phyloP scores from a whole-genome alignment of 2,329 filamentous ascomycete genomes.

The Elsinoe batatas region DNA sequence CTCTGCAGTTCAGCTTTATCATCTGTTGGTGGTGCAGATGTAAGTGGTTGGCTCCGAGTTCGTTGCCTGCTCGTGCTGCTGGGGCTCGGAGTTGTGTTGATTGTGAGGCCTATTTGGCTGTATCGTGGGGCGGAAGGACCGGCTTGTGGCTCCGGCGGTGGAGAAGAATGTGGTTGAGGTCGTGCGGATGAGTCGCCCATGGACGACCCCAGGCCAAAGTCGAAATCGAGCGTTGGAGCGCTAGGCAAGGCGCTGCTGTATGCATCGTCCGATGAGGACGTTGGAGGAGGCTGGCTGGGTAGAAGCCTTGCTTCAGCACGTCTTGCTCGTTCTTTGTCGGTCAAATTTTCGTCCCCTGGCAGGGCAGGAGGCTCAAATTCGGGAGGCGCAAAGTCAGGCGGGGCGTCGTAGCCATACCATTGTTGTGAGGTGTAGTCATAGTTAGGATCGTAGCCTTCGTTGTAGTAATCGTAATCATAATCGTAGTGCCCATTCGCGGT shows the following conservation, averaged over 20 bases:
- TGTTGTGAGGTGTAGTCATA: conserved; percentile 34
- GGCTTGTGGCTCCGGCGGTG: conserved; percentile 22
- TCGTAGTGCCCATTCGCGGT: conserved; percentile 3
- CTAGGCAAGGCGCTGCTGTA: background rate
- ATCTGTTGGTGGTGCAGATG: conserved; percentile 37
- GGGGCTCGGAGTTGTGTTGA: background rate
- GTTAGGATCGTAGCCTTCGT: conserved; percentile 8
- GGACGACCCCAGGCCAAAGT: background rate
- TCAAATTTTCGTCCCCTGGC: conserved; percentile 50
- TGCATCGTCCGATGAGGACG: conserved; percentile 13
- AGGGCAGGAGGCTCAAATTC: conserved; percentile 44
- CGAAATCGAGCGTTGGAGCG: conserved; percentile 6
- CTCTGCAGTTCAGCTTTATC: conserved; percentile 71
- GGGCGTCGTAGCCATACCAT: conserved; percentile 6
- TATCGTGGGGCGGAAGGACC: conserved; percentile 35
- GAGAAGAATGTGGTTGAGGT: background rate
- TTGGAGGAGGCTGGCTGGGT: conserved; percentile 63
- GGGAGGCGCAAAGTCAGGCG: conserved; percentile 2
- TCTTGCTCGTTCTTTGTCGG: conserved; percentile 73
- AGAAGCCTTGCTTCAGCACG: conserved; percentile 69
- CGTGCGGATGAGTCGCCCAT: background rate
- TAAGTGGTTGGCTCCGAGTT: conserved; percentile 11
- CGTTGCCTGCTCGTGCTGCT: background rate
- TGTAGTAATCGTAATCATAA: conserved; percentile 7
- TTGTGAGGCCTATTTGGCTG: conserved; percentile 17